Evolutionary conservation across 2,329 filamentous ascomycete species (phyloP), one percentile per base, ranked within the genome.

Genomic region (Trichoderma asperellum): DNA sequence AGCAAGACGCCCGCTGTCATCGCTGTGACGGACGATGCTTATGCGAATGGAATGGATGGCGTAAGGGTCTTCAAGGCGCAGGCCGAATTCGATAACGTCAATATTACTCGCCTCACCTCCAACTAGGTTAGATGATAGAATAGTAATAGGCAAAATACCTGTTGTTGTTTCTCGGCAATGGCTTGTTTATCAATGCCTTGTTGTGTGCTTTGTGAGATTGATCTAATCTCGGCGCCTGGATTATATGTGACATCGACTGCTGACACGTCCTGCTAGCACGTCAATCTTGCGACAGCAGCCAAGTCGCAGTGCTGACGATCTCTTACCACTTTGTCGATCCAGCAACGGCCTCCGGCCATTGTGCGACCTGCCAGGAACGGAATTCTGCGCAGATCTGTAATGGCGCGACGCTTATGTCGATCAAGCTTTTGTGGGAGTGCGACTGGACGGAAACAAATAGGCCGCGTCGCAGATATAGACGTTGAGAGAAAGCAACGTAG

Each of bases 81-180:
- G 24, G 72, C 72, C 10, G 65, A 70, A 27, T 74, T 74, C 65
- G 73, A 73, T 18, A 74, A 73, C 53, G 70, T 74, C 6, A 70
- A 69, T 35, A 60, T 70, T 32, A 68, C 58, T 27, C 69, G 66
- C 40, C 56, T 67, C 55, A 14, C 55, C 18, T 35, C 40, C 18
- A 59, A 5, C 29, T 59, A 52, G 27, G 40, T 43, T 43, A 43
- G 40, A 43, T 40, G 5, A 8, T 43, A 14, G 29, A 14, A n/a
- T 35, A 18, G 35, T 34, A 34, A 34, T 29, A 2, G 24, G 24
- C 24, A 24, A 24, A 24, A 24, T 24, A 24, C 24, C 24, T 24
- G 24, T 40, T 14, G 6, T 56, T 56, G 14, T 35, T 40, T 32
- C 1, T 24, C 27, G 16, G 29, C 4, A 16, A 7, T 52, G 35